Conservation (phyloP, 164 flowering plant species). For the Magnolia officinalis region DNA sequence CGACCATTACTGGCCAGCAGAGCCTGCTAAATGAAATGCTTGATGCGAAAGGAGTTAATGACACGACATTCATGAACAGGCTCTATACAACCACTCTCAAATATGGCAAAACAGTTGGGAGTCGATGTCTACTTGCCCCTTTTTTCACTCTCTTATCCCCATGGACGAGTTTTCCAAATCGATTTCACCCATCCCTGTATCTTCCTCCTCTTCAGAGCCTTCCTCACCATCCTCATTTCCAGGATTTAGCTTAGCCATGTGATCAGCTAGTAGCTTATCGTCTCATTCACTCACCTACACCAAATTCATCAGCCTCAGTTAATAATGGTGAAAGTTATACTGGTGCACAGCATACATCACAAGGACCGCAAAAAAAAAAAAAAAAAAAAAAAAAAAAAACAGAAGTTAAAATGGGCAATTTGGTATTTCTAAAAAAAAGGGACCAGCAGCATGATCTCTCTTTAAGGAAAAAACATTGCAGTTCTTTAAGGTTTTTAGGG, state of each 20-base stretch:
- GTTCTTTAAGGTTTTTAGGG: neutral
- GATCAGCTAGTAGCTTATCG: slow-evolving; percentile 74
- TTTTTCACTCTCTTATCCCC: slow-evolving; percentile 33
- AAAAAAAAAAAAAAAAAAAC: neutral
- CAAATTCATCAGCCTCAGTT: neutral
- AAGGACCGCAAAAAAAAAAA: neutral
- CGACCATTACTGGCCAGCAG: no score
- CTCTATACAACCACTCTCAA: slow-evolving; percentile 19
- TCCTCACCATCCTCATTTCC: slow-evolving; percentile 84
- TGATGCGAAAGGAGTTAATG: neutral
- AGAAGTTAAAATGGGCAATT: neutral
- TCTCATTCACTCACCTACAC: slow-evolving; percentile 92
- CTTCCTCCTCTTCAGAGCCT: slow-evolving; percentile 89
- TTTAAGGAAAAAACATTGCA: neutral
- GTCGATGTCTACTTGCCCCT: neutral
- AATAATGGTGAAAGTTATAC: neutral
- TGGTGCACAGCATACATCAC: neutral
- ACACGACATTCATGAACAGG: neutral
- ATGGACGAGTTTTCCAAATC: slow-evolving; percentile 53
- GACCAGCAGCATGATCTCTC: neutral
- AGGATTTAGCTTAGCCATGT: slow-evolving; percentile 57
- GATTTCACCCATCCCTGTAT: slow-evolving; percentile 81
- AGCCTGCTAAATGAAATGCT: slow-evolving; percentile 10
- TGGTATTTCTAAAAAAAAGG: neutral
- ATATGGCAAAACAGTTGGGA: slow-evolving; percentile 1